A percentile compares a stretch with the other conserved stretches of the same genome.
Conservation (phyloP, 1,284 basidiomycete genomes). For the Rhizoctonia solani region DNA sequence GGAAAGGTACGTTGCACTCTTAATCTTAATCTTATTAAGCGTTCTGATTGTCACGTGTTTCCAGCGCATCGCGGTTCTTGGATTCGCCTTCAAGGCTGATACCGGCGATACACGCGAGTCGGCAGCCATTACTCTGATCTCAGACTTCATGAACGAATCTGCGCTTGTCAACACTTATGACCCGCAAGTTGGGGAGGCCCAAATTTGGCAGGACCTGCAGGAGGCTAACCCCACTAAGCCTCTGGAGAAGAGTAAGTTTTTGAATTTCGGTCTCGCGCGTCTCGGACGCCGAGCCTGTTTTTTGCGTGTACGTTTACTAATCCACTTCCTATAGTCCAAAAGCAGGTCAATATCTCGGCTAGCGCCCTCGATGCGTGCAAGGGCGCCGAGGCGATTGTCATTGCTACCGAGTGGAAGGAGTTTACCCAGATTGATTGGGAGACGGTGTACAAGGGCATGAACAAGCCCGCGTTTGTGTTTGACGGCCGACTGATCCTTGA, state of each 20-base stretch:
- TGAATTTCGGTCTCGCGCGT: background rate
- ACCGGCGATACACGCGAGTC: constrained; percentile 98
- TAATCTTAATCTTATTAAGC: too few relatives aligned
- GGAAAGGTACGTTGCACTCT: too few relatives aligned
- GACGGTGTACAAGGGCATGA: constrained; percentile 83
- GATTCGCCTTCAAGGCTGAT: constrained; percentile 96
- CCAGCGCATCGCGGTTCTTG: constrained; percentile 93
- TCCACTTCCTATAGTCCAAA: constrained; percentile 71
- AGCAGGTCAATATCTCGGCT: constrained; percentile 78
- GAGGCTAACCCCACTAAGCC: constrained; percentile 65
- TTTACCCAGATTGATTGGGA: constrained; percentile 93
- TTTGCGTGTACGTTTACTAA: too few relatives aligned
- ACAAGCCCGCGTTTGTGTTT: constrained; percentile 95
- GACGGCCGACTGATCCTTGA: constrained; percentile 90
- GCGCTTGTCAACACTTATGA: constrained; percentile 90
- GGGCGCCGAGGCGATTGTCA: constrained; percentile 88
- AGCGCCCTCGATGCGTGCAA: constrained; percentile 87
- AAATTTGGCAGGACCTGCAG: constrained; percentile 75
- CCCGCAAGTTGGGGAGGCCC: constrained; percentile 67
- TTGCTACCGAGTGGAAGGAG: constrained; percentile 96
- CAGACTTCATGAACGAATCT: constrained; percentile 89
- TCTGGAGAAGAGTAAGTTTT: constrained; percentile 61
- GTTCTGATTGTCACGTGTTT: background rate
- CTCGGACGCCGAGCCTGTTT: too few relatives aligned
- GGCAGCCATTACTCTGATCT: constrained; percentile 92